phyloP scores from a whole-genome alignment of 78 protist species.

The Corallochytrium limacisporum region DNA sequence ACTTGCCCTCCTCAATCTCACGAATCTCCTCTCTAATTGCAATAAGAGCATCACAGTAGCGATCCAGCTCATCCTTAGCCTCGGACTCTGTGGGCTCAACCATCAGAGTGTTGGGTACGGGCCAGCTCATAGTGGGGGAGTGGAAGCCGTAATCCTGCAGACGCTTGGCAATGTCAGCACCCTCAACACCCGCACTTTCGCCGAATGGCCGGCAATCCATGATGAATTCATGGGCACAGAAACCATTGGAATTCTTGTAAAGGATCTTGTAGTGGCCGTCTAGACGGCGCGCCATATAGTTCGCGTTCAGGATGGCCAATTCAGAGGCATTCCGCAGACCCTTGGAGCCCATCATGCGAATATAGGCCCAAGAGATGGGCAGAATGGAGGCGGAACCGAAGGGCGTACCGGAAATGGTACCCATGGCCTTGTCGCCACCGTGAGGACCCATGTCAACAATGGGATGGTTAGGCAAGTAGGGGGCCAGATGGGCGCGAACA shows the following conservation, averaged over 20 bases:
- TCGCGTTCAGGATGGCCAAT: conserved; percentile 85
- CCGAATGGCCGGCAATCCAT: conserved; percentile 70
- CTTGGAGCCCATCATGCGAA: conserved; percentile 69
- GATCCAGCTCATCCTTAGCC: conserved; percentile 77
- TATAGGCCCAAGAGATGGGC: conserved; percentile 83
- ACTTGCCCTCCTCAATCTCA: conserved; percentile 58
- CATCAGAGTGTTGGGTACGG: conserved; percentile 93
- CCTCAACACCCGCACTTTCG: conserved; percentile 61
- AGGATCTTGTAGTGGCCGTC: conserved; percentile 59
- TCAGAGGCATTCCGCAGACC: conserved; percentile 61
- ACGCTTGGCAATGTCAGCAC: conserved; percentile 93
- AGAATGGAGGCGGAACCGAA: conserved; percentile 71
- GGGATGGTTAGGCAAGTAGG: conserved; percentile 10
- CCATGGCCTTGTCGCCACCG: conserved; percentile 28
- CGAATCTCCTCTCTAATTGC: conserved; percentile 76
- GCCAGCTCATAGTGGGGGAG: conserved; percentile 72
- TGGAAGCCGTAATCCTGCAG: conserved; percentile 82
- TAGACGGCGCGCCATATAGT: conserved; percentile 86
- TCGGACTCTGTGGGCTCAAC: conserved; percentile 94
- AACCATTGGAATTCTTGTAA: conserved; percentile 55
- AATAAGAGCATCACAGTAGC: conserved; percentile 81
- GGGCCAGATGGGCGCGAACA: conserved; percentile 29
- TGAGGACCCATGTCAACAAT: background rate
- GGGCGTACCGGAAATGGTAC: conserved; percentile 82
- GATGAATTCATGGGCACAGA: conserved; percentile 88